phyloP scores from a whole-genome alignment of 176 grass and related monocot genomes.

The Hordeum vulgare region MorexV3_pseudomolecules_assembly NC_058520.1:513089186-513089685 shows the following conservation, averaged over 20 bases:
- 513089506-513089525: neutral
- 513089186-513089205: conserved; percentile 39
- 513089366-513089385: conserved; percentile 50
- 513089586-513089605: conserved; percentile 47
- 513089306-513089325: conserved; percentile 58
- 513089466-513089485: conserved; percentile 48
- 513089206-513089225: conserved; percentile 33
- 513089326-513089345: conserved; percentile 52
- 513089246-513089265: conserved; percentile 44
- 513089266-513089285: conserved; percentile 63
- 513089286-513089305: conserved; percentile 54
- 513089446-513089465: conserved; percentile 48
- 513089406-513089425: conserved; percentile 63
- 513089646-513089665: conserved; percentile 46
- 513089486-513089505: conserved; percentile 9
- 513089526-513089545: conserved; percentile 14
- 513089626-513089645: conserved; percentile 49
- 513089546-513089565: conserved; percentile 43
- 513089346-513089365: conserved; percentile 43
- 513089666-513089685: conserved; percentile 1
- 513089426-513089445: conserved; percentile 29
- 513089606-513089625: conserved; percentile 48
- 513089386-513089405: conserved; percentile 72
- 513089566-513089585: conserved; percentile 38
- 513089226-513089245: conserved; percentile 40